Evolutionary conservation across 768 basidiomycete genomes (phyloP), one percentile per base, ranked within the genome.

Genomic region (Xanthoconium purpureum): DNA sequence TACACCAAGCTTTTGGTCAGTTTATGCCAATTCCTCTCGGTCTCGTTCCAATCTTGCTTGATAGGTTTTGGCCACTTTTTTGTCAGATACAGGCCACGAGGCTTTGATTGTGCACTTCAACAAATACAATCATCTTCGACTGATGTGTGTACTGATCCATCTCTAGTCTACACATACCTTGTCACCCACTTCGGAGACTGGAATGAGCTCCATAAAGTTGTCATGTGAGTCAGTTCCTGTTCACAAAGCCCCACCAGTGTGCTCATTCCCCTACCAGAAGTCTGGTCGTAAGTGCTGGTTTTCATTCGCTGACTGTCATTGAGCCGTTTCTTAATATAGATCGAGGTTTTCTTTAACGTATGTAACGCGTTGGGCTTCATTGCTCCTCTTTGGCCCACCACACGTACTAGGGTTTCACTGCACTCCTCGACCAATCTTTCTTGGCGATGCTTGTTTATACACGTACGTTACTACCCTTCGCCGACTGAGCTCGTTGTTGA

Each of bases 51-150:
- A 71, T 33, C 15, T 28, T 35, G 33, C 18, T 24, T 47, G 24
- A 18, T 18, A 85, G 84, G 84, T 84, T 33, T 70, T 64, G 29
- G 70, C 71, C 14, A 78, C 80, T 3, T 76, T 84, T 70, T 0
- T 73, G 3, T 80, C 78, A 50, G 84, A 85, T 56, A 81, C 80
- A 0, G 56, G 78, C 2, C 84, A 84, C 57, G 83, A 85, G 60
- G 73, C 67, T 1, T 65, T 85, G 30, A 82, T 85, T 53, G 75
- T 80, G 2, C 82, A 85, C 56, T 73, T 77, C 3, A 66, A 83
- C 78, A 62, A 46, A 72, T 60, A 11, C 8, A 46, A 40, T 18
- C 7, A 17, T 24, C 9, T 3, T 5, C 2, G 13, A n/a, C 9
- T 1, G 3, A 1, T 35, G n/a, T 47, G 37, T 28, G 20, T 43